These are phyloP conservation scores for Crithidia thermophila DNA, from an alignment of 208 protist genomes.

Conservation along the genomic window DNA sequence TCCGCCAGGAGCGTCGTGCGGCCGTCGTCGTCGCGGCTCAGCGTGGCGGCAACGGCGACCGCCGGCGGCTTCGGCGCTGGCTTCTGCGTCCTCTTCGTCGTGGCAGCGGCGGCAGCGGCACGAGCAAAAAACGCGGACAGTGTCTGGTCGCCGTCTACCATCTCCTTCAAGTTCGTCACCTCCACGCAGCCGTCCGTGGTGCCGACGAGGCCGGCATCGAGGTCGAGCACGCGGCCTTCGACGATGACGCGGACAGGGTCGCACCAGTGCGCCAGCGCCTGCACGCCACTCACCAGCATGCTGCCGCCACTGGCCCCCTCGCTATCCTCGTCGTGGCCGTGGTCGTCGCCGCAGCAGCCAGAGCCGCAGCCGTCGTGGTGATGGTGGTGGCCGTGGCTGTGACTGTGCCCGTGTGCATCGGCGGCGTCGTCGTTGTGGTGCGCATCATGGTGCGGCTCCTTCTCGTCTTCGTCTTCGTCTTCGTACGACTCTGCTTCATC, in stretches of 20 bases:
- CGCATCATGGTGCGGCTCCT: neutral
- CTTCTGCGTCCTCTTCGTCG: too few relatives aligned
- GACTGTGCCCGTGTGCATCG: conserved; percentile 7
- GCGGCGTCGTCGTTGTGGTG: too few relatives aligned
- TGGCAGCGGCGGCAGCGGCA: neutral
- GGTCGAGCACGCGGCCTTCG: conserved; percentile 69
- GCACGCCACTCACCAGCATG: conserved; percentile 49
- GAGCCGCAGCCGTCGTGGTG: conserved; percentile 7
- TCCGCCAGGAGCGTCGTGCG: conserved; percentile 46
- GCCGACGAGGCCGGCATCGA: conserved; percentile 43
- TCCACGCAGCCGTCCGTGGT: conserved; percentile 74
- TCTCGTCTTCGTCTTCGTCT: conserved; percentile 11
- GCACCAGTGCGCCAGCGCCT: conserved; percentile 46
- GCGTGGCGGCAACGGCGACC: conserved; percentile 35
- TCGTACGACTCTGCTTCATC: conserved; percentile 24
- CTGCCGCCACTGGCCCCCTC: conserved; percentile 16
- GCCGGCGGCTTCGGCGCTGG: conserved; percentile 25
- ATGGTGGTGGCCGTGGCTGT: conserved; percentile 16
- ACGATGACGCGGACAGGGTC: conserved; percentile 57
- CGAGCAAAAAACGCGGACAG: conserved; percentile 20
- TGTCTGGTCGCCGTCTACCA: conserved; percentile 20
- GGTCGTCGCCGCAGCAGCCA: conserved; percentile 11
- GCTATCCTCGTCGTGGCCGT: conserved; percentile 21
- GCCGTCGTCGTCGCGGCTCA: conserved; percentile 50
- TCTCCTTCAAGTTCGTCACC: conserved; percentile 43